phyloP scores from a whole-genome alignment of 768 basidiomycete species.

The Macrocybe gigantea region DNA sequence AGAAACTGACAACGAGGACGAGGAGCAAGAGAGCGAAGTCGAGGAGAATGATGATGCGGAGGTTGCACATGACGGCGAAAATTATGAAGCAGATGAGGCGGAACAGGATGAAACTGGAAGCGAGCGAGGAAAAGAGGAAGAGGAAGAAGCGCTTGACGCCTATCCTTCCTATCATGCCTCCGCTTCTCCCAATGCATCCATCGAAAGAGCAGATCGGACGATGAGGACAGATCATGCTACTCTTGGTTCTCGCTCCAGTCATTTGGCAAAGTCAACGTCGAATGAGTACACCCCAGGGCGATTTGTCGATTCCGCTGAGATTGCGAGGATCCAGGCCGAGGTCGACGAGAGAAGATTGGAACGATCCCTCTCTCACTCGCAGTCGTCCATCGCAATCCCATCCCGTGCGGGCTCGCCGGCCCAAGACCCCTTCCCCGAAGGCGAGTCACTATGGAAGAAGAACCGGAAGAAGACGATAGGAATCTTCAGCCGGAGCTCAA shows the following conservation, averaged over 20 bases:
- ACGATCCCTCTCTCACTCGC: background rate
- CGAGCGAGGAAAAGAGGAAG: constrained; percentile 21
- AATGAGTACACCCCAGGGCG: constrained; percentile 13
- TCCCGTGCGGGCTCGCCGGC: no score
- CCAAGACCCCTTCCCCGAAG: background rate
- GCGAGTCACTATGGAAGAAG: background rate
- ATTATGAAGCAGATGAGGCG: constrained; percentile 16
- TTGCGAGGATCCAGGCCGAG: constrained; percentile 60
- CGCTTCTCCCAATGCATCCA: constrained; percentile 18
- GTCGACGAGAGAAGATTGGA: constrained; percentile 27
- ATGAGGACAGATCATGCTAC: constrained; percentile 52
- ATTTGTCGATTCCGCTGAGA: constrained; percentile 52
- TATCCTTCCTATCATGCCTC: constrained; percentile 19
- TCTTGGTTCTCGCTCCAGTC: constrained; percentile 29
- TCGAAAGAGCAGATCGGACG: constrained; percentile 32
- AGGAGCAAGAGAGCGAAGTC: constrained; percentile 1
- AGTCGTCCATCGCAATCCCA: no score
- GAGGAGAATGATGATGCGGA: constrained; percentile 11
- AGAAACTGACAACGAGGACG: constrained; percentile 15
- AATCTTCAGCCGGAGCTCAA: background rate
- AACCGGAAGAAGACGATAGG: background rate
- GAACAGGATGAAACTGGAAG: constrained; percentile 3
- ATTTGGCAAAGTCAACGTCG: constrained; percentile 13
- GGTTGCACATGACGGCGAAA: constrained; percentile 9
- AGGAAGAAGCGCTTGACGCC: constrained; percentile 31